Evolutionary conservation across 2,329 filamentous ascomycete genomes (phyloP), one percentile per base, ranked within the genome.

Genomic region (Drechslerella coelobrocha): DNA sequence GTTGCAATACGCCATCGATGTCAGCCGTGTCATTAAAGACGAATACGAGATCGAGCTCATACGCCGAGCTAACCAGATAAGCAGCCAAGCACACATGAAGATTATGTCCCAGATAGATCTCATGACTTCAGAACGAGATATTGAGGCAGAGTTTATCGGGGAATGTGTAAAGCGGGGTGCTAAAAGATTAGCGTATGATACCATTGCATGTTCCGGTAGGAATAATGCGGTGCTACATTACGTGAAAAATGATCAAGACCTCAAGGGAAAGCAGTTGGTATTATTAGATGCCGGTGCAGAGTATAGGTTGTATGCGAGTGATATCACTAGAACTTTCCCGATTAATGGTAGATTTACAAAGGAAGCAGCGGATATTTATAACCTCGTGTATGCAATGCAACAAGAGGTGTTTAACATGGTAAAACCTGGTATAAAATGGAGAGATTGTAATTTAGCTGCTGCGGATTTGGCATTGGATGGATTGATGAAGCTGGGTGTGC

Each of bases 211-310:
- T 1, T 86, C 89, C 1, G 93, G 93, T 0, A 77, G 82, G 19
- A 94, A 94, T 76, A 91, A 89, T 3, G 87, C 89, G 12, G 92
- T 90, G 0, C 82, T 97, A 45, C 93, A 97, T 79, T 97, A 97
- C 78, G 84, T 85, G 45, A 85, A 84, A 59, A 97, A 97, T 77
- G 83, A 94, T 76, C 84, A 89, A 75, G 79, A 87, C 0, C 84
- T 97, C 19, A 80, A 81, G 2, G 86, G 88, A 26, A 84, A 87
- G 62, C 86, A 92, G 76, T 83, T 92, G 31, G 81, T 97, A 29
- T 87, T 95, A 21, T 82, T 97, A 3, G 93, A 97, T 78, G 92
- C 92, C 1, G 92, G 91, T 1, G 89, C 88, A 74, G 93, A 97
- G 79, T 95, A 87, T 80, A 81, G 87, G 54, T 88, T 89, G 75